Base-by-base conservation (phyloP, 805 yeast genomes). In the Starmerella stigmatis region DNA sequence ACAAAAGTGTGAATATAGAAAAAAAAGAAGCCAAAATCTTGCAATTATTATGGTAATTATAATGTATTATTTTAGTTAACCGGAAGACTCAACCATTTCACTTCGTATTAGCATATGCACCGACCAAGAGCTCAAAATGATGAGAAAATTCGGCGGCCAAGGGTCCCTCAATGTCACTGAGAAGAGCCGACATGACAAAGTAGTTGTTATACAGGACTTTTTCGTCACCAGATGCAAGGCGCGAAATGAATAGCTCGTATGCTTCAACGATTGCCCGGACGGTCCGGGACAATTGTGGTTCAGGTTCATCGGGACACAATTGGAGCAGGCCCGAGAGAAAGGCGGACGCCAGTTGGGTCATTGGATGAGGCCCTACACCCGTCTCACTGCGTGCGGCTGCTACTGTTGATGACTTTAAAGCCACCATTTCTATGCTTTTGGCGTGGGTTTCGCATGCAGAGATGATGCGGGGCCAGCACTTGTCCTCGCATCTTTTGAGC, bases 401-500 rank as follows among this genome's bases (percentile, higher is more conserved):
- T 5, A 25, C 27, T 5, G 41, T 38, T 0, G 66, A 52, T 3
- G 63, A 52, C 59, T 63, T 65, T 16, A 72, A 48, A 53, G 68
- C 39, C 61, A 72, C 72, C 43, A 69, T 74, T 50, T 81, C 78
- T 60, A 86, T 65, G 41, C 78, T 74, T 17, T 78, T 81, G 55
- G 94, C 80, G 55, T 89, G 84, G 27, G 74, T 64, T 59, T 86
- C 96, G 33, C 88, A 72, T 27, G 85, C 67, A 37, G 69, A 71
- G 56, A 86, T 88, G 57, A 88, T 82, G 47, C 74, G 76, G 0
- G 96, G 95, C 97, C 97, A 92, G 36, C 89, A 64, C 3, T 73
- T 61, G 42, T 85, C 73, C 49, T 79, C 62, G 50, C 81, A 76
- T 13, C 75, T 67, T 54, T 81, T 78, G 51, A 42, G 29, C 46